phyloP scores from a whole-genome alignment of 2,329 filamentous ascomycete genomes.

The Daldinia eschscholtzii region DNA sequence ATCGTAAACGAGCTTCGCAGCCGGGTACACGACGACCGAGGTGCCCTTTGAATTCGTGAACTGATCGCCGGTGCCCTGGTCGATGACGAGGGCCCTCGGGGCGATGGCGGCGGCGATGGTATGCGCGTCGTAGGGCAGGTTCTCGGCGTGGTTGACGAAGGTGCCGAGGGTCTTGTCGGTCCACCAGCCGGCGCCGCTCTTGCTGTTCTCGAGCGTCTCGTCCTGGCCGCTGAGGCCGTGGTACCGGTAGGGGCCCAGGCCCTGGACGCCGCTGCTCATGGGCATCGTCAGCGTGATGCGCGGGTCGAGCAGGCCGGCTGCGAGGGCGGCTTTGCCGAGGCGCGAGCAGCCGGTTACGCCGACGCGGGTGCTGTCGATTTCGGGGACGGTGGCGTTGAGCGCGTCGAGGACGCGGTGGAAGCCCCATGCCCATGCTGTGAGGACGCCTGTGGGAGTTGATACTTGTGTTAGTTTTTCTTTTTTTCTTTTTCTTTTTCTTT shows the following conservation, averaged over 20 bases:
- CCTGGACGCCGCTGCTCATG: slow-evolving; percentile 68
- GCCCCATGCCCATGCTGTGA: slow-evolving; percentile 68
- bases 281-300: slow-evolving; percentile 68
- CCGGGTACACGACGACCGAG: slow-evolving; percentile 63
- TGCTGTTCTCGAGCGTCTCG: slow-evolving; percentile 63
- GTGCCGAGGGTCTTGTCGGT: slow-evolving; percentile 66
- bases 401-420: slow-evolving; percentile 67
- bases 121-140: slow-evolving; percentile 69
- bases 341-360: slow-evolving; percentile 68
- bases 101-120: slow-evolving; percentile 69
- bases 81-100: slow-evolving; percentile 67
- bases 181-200: slow-evolving; percentile 68
- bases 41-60: slow-evolving; percentile 64
- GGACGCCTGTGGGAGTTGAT: slow-evolving; percentile 54
- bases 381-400: slow-evolving; percentile 61
- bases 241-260: slow-evolving; percentile 66
- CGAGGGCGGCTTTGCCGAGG: slow-evolving; percentile 66
- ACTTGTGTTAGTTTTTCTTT: neutral
- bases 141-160: slow-evolving; percentile 65
- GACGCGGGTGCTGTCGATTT: slow-evolving; percentile 58
- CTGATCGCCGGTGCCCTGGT: slow-evolving; percentile 65
- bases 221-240: slow-evolving; percentile 60
- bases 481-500: too few relatives aligned
- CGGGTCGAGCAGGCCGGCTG: slow-evolving; percentile 64
- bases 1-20: slow-evolving; percentile 66